A percentile compares a stretch with the other conserved stretches of the same genome.
Evolutionary conservation across 2,329 filamentous ascomycete genomes (phyloP).

Genomic region (Ceratocystis papillata): DNA sequence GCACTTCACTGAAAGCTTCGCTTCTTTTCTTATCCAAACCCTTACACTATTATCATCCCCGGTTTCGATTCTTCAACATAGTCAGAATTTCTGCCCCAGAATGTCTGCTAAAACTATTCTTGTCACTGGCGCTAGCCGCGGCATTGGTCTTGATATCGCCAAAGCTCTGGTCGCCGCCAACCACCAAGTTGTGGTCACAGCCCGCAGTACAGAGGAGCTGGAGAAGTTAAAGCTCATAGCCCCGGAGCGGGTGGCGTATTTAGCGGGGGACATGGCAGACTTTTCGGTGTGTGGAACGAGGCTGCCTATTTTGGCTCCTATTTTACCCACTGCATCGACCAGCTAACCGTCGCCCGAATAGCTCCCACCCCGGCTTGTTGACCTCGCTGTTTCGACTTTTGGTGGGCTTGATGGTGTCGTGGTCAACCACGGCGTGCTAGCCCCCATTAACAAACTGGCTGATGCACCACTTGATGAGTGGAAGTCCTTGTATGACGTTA

Average conservation of each 20-base stretch:
- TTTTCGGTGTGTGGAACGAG: conserved; percentile 35
- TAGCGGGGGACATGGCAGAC: conserved; percentile 46
- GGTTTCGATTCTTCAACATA: not conserved
- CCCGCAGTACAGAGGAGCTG: conserved; percentile 42
- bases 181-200: conserved; percentile 50
- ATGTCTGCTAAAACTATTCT: conserved; percentile 57
- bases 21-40: not conserved
- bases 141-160: conserved; percentile 49
- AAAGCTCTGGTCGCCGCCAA: conserved; percentile 41
- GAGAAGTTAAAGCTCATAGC: conserved; percentile 42
- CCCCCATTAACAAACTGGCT: conserved; percentile 60
- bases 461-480: conserved; percentile 62
- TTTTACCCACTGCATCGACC: not conserved
- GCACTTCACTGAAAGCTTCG: not conserved
- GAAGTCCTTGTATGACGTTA: conserved; percentile 66
- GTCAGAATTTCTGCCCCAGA: conserved; percentile 32
- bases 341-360: conserved; percentile 5
- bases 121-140: conserved; percentile 54
- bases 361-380: conserved; percentile 46
- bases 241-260: conserved; percentile 43
- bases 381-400: conserved; percentile 56
- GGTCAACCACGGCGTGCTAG: conserved; percentile 75
- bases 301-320: not conserved
- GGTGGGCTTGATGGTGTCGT: conserved; percentile 69
- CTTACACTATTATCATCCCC: not conserved